Conservation (phyloP, 2,329 filamentous ascomycete genomes). For the Epichloe uncinata region DNA sequence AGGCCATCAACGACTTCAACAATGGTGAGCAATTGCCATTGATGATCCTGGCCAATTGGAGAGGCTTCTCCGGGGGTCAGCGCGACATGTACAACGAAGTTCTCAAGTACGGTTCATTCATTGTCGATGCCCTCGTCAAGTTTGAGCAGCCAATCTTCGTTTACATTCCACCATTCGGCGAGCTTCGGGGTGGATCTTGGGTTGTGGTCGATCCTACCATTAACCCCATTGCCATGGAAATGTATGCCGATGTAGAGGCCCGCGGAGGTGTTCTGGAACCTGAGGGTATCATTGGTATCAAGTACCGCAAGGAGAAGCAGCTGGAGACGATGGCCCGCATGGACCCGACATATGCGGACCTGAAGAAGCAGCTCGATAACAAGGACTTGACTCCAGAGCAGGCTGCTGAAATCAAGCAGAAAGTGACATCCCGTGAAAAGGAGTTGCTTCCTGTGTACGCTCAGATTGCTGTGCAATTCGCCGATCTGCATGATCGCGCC, state of each 20-base stretch:
- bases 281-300: constrained; percentile 97
- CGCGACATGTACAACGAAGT: constrained; percentile 99
- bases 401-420: constrained; percentile 63
- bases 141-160: constrained; percentile 98
- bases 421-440: constrained; percentile 78
- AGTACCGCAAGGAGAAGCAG: constrained; percentile 95
- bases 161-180: constrained; percentile 93
- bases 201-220: constrained; percentile 98
- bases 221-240: constrained; percentile 94
- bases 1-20: constrained; percentile 99
- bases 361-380: constrained; percentile 64
- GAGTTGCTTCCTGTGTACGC: constrained; percentile 82
- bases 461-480: constrained; percentile 93
- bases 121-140: constrained; percentile 95
- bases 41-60: constrained; percentile 99
- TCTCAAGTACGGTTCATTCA: constrained; percentile 98
- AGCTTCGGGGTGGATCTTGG: constrained; percentile 98
- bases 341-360: constrained; percentile 67
- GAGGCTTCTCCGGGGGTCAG: constrained; percentile 98
- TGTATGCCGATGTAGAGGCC: constrained; percentile 93
- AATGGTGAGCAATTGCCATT: constrained; percentile 93
- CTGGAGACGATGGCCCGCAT: constrained; percentile 94
- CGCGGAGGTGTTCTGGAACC: constrained; percentile 96
- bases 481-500: constrained; percentile 90
- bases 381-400: constrained; percentile 55